Evolutionary conservation across 345 rosid genomes (phyloP).

Genomic region (Sisymbrium irio): DNA sequence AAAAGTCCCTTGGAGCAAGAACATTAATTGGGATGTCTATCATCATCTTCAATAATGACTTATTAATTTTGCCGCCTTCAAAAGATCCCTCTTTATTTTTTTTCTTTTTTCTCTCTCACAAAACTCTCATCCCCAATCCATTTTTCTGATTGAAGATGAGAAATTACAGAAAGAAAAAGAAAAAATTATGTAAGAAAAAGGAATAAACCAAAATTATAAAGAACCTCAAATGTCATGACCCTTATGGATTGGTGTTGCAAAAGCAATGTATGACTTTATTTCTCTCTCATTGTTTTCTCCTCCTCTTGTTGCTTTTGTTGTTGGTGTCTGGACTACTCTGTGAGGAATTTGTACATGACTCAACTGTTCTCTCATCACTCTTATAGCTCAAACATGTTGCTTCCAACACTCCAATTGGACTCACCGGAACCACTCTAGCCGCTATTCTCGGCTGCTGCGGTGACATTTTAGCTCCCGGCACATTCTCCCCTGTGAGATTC

Average conservation of each 20-base stretch:
- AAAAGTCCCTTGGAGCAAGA: constrained; percentile 15
- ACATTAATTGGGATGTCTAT: constrained; percentile 23
- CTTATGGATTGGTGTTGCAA: constrained; percentile 13
- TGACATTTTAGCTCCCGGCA: constrained; percentile 19
- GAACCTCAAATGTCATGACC: constrained; percentile 33
- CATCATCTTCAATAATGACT: constrained; percentile 21
- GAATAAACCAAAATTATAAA: constrained; percentile 3
- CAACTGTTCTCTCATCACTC: constrained; percentile 63
- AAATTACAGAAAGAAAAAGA: constrained; percentile 19
- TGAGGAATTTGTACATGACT: constrained; percentile 59
- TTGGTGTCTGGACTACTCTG: constrained; percentile 38
- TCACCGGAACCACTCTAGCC: constrained; percentile 38
- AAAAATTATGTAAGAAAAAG: background rate
- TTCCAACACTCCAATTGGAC: constrained; percentile 76
- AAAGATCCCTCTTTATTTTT: constrained; percentile 14
- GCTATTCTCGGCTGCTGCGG: constrained; percentile 13
- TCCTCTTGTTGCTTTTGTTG: constrained; percentile 40
- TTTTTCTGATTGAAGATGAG: constrained; percentile 9
- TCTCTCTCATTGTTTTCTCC: constrained; percentile 34
- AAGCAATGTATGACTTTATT: constrained; percentile 5
- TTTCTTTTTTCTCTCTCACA: constrained; percentile 7
- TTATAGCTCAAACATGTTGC: constrained; percentile 69
- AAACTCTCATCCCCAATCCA: constrained; percentile 28
- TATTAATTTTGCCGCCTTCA: constrained; percentile 27
- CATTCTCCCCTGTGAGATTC: constrained; percentile 38